Conservation (phyloP, 139 green algal species). For the Chlorella sp. region DNA sequence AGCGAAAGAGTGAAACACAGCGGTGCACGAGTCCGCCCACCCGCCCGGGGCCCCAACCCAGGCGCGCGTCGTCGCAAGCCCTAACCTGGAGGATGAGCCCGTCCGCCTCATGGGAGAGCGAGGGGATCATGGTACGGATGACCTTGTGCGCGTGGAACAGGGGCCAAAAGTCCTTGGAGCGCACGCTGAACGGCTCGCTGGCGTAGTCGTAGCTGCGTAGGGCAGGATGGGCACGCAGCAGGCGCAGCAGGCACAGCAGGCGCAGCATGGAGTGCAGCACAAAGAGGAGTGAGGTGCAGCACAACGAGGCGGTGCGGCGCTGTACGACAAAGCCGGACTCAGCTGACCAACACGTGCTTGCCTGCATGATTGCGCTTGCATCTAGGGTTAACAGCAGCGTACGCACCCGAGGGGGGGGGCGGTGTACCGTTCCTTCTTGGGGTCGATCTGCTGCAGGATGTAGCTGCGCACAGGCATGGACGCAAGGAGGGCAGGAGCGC, state of each 20-base stretch:
- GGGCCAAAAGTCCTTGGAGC: constrained; percentile 86
- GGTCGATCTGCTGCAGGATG: constrained; percentile 3
- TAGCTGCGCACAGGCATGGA: background rate
- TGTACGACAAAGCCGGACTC: no score
- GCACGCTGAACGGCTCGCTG: constrained; percentile 67
- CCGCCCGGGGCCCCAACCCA: background rate
- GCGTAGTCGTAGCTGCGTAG: constrained; percentile 49
- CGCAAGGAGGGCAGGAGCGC: no score
- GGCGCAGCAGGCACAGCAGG: constrained; percentile 23
- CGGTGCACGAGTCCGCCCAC: no score
- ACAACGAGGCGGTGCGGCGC: no score
- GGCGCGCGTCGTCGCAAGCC: no score
- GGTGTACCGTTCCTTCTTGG: background rate
- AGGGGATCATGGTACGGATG: constrained; percentile 72
- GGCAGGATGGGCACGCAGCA: no score
- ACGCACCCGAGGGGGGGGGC: constrained; percentile 3
- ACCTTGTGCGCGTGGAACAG: constrained; percentile 44
- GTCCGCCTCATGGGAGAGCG: constrained; percentile 85
- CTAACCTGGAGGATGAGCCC: constrained; percentile 87
- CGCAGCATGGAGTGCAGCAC: no score
- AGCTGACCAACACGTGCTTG: no score
- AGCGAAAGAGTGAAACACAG: no score
- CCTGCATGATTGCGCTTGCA: constrained; percentile 26
- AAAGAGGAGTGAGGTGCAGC: no score
- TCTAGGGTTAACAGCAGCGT: no score